phyloP scores from a whole-genome alignment of 2,329 filamentous ascomycete genomes.

The Seiridium unicorne region DNA sequence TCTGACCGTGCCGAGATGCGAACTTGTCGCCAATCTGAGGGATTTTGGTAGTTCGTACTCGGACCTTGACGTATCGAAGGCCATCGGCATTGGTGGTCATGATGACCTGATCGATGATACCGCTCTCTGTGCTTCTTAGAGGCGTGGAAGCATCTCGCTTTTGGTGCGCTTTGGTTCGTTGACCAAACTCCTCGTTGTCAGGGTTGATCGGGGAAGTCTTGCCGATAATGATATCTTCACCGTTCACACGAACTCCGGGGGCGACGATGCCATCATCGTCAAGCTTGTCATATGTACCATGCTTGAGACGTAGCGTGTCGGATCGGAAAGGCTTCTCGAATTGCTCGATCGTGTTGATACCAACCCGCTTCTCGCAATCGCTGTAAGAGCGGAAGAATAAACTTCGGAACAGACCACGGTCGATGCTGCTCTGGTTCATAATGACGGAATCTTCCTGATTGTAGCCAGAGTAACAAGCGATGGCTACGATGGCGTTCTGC shows the following conservation, averaged over 20 bases:
- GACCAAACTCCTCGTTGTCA: constrained; percentile 90
- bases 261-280: constrained; percentile 95
- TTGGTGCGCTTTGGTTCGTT: constrained; percentile 83
- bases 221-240: constrained; percentile 98
- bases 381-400: constrained; percentile 97
- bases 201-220: constrained; percentile 95
- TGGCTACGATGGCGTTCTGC: constrained; percentile 97
- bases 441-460: constrained; percentile 99
- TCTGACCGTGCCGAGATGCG: constrained; percentile 97
- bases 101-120: constrained; percentile 91
- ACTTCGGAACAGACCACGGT: constrained; percentile 94
- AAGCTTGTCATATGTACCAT: constrained; percentile 94
- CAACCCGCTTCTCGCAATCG: constrained; percentile 94
- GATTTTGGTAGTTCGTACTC: constrained; percentile 95
- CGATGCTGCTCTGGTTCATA: constrained; percentile 99
- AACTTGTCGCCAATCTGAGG: constrained; percentile 99
- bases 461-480: constrained; percentile 96
- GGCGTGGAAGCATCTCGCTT: constrained; percentile 96
- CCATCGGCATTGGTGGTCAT: constrained; percentile 94
- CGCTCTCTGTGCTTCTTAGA: constrained; percentile 90
- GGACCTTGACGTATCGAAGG: constrained; percentile 93
- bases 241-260: constrained; percentile 90
- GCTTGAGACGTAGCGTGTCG: constrained; percentile 89
- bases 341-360: constrained; percentile 85
- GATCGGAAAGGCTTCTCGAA: constrained; percentile 93